phyloP scores from a whole-genome alignment of 805 yeast genomes.

The Monosporozyma aerobia region DNA sequence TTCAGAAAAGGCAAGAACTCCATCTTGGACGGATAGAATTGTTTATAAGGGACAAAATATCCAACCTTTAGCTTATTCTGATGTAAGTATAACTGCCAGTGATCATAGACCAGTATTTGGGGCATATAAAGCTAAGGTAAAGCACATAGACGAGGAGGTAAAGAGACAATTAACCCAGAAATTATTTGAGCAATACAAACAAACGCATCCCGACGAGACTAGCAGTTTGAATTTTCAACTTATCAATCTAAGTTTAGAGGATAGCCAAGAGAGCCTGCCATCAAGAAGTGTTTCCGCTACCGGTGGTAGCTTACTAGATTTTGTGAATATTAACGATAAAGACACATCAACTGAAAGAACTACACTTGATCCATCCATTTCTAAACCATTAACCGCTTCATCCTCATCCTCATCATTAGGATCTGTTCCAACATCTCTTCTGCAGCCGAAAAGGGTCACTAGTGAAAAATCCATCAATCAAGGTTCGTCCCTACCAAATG shows the following conservation, averaged over 20 bases:
- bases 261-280: not conserved
- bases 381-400: conserved; percentile 2
- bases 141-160: conserved; percentile 55
- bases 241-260: conserved; percentile 11
- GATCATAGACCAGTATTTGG: conserved; percentile 94
- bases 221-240: conserved; percentile 14
- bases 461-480: not conserved
- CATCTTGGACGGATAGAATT: conserved; percentile 94
- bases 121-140: conserved; percentile 56
- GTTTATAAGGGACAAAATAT: conserved; percentile 52
- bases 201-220: conserved; percentile 25
- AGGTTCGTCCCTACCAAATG: not conserved
- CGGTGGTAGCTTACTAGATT: conserved; percentile 10
- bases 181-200: conserved; percentile 51
- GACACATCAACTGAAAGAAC: not conserved
- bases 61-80: conserved; percentile 58
- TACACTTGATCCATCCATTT: not conserved
- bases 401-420: conserved; percentile 3
- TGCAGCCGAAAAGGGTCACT: conserved; percentile 6
- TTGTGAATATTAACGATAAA: not conserved
- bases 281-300: not conserved
- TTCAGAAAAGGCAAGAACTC: conserved; percentile 85
- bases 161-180: conserved; percentile 48
- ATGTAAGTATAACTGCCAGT: conserved; percentile 56
- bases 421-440: not conserved